Conservation (phyloP, 179 eudicot species). For the Drosera spatulata region DNA sequence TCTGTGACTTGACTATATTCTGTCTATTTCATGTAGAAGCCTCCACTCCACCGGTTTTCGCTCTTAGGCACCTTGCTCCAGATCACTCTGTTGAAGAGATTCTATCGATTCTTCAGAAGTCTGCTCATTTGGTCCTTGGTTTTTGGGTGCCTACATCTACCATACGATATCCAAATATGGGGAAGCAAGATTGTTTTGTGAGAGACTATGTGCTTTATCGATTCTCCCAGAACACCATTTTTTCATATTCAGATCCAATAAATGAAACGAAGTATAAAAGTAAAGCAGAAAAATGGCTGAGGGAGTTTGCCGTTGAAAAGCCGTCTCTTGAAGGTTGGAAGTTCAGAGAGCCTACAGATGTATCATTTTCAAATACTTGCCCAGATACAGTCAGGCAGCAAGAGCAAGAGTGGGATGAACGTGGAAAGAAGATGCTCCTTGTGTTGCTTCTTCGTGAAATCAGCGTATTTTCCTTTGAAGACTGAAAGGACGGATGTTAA, state of each 20-base stretch:
- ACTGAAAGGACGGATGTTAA: conserved; percentile 11
- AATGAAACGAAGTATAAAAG: conserved; percentile 17
- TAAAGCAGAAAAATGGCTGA: conserved; percentile 20
- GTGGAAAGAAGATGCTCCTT: conserved; percentile 19
- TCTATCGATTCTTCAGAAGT: conserved; percentile 35
- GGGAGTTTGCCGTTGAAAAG: conserved; percentile 53
- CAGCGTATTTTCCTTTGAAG: conserved; percentile 9
- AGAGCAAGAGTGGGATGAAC: conserved; percentile 28
- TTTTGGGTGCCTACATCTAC: conserved; percentile 63
- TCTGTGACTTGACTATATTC: background rate
- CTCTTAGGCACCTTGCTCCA: conserved; percentile 56
- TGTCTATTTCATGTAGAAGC: conserved; percentile 32
- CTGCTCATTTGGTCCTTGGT: conserved; percentile 69
- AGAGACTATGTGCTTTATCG: conserved; percentile 50
- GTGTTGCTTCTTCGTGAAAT: background rate
- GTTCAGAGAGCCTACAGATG: conserved; percentile 57
- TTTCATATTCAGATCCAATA: conserved; percentile 23
- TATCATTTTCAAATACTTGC: conserved; percentile 35
- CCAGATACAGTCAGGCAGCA: conserved; percentile 41
- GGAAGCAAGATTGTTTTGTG: conserved; percentile 13
- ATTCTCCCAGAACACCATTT: conserved; percentile 42
- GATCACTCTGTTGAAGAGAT: conserved; percentile 45
- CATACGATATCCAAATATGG: conserved; percentile 15
- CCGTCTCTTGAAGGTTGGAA: conserved; percentile 55
- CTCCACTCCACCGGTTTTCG: conserved; percentile 49